These are phyloP conservation scores for Curvularia lunata DNA, from an alignment of 2,329 filamentous ascomycete species.

Conservation along the genomic window DNA sequence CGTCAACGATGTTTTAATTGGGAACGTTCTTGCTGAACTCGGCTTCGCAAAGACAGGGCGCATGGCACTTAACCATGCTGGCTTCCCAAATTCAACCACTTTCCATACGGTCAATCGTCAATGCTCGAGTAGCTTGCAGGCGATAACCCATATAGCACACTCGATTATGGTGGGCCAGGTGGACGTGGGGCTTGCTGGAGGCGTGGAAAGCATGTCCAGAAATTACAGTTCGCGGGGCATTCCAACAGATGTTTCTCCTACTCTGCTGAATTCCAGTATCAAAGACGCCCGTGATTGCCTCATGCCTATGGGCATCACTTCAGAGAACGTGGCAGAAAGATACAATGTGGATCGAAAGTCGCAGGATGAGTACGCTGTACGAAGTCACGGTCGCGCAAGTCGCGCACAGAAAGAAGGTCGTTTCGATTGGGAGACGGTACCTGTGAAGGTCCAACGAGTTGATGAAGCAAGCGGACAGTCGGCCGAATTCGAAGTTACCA, in stretches of 20 bases:
- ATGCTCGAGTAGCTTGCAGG: constrained; percentile 95
- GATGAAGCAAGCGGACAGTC: constrained; percentile 70
- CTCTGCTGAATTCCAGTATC: constrained; percentile 72
- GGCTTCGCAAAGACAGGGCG: constrained; percentile 91
- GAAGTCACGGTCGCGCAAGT: constrained; percentile 87
- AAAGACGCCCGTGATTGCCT: constrained; percentile 85
- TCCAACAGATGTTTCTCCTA: constrained; percentile 72
- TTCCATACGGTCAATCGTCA: constrained; percentile 89
- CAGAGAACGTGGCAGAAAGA: constrained; percentile 90
- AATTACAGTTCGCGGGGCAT: constrained; percentile 84
- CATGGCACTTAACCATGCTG: constrained; percentile 84
- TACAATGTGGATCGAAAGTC: constrained; percentile 79
- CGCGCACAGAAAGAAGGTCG: constrained; percentile 84
- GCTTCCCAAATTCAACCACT: constrained; percentile 86
- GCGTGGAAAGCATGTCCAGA: constrained; percentile 86
- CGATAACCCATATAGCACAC: constrained; percentile 90
- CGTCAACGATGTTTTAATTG: constrained; percentile 50
- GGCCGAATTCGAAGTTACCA: constrained; percentile 76
- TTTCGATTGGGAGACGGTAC: constrained; percentile 92
- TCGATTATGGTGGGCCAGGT: constrained; percentile 81
- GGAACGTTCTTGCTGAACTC: constrained; percentile 80
- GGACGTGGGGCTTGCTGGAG: constrained; percentile 83
- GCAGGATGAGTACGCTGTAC: constrained; percentile 85
- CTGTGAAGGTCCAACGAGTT: constrained; percentile 80
- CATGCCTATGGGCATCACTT: constrained; percentile 98